Evolutionary conservation across 2,329 filamentous ascomycete genomes (phyloP), one percentile per base, ranked within the genome.

Genomic region (Ceratocystis alfenasii): DNA sequence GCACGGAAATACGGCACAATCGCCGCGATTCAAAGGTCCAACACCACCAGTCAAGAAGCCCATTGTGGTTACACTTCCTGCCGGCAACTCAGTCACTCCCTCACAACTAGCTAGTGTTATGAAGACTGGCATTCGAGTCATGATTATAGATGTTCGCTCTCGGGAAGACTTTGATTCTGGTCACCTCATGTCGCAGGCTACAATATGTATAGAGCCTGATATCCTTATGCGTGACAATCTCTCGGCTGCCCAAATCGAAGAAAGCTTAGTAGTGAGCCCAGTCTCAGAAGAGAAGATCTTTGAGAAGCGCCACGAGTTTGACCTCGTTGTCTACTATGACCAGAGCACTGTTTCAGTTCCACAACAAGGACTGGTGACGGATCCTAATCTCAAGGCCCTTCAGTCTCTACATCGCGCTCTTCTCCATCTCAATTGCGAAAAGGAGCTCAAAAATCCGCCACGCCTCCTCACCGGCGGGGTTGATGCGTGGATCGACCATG

Each of bases 271-370:
- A 1, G 75, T 94, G 5, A 87, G 85, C 0, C 87, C 89, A 0
- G 78, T 84, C n/a, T 75, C 80, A n/a, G 94, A 99, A 73, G 86
- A 88, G 70, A 76, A 80, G 1, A 78, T 90, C 41, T 96, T 95
- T 71, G 85, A 84, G 53, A 78, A 84, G 66, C 82, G 87, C 15
- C 82, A 92, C 69, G 81, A 87, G 66, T 96, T 88, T 71, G 91
- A 97, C 70, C 76, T 96, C 53, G 83, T 99, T 10, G 89, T 99
- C 0, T 94, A 95, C 71, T 95, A 97, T 73, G 91, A 99, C 74
- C 83, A 93, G 69, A 68, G 81, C 73, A 79, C 89, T 72, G 67
- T 81, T 75, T 70, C 78, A 69, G 71, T 95, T 22, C 55, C 55
- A n/a, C 74, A 71, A 6, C 25, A 57, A n/a, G 46, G 53, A 2